phyloP scores from a whole-genome alignment of 1,284 basidiomycete species.

The Schizopora paradoxa region DNA sequence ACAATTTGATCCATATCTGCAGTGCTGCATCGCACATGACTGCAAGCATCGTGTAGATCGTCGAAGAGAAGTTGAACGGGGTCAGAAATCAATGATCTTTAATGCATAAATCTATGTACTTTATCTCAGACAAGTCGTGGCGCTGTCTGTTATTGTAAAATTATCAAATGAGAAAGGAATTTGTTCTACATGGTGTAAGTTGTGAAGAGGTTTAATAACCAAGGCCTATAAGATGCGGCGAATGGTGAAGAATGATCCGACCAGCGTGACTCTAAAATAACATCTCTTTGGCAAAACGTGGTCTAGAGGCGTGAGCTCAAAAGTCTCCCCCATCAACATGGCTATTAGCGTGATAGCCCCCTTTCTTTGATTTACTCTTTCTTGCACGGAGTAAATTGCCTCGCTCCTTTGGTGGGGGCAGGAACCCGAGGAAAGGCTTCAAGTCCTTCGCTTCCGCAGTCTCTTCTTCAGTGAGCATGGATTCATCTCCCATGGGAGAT shows the following conservation, averaged over 20 bases:
- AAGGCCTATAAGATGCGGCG: not conserved
- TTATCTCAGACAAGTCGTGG: not conserved
- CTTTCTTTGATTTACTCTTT: slow-evolving; percentile 17
- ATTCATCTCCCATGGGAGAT: slow-evolving; percentile 11
- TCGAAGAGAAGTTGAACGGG: not conserved
- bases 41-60: not conserved
- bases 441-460: slow-evolving; percentile 25
- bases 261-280: too few relatives aligned
- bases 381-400: slow-evolving; percentile 13
- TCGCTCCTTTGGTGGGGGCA: slow-evolving; percentile 36
- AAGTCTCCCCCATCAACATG: not conserved
- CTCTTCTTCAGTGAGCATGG: slow-evolving; percentile 15
- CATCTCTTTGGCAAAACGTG: too few relatives aligned
- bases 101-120: not conserved
- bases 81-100: not conserved
- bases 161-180: not conserved
- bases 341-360: slow-evolving; percentile 4
- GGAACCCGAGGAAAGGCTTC: slow-evolving; percentile 42
- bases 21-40: not conserved
- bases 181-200: not conserved
- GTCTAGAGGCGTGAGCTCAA: not conserved
- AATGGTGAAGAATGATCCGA: too few relatives aligned
- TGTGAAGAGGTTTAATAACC: not conserved
- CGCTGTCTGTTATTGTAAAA: too few relatives aligned
- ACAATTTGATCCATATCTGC: not conserved